Base-by-base conservation (phyloP, 2,329 filamentous ascomycete genomes). In the Pseudocercospora fuligena region DNA sequence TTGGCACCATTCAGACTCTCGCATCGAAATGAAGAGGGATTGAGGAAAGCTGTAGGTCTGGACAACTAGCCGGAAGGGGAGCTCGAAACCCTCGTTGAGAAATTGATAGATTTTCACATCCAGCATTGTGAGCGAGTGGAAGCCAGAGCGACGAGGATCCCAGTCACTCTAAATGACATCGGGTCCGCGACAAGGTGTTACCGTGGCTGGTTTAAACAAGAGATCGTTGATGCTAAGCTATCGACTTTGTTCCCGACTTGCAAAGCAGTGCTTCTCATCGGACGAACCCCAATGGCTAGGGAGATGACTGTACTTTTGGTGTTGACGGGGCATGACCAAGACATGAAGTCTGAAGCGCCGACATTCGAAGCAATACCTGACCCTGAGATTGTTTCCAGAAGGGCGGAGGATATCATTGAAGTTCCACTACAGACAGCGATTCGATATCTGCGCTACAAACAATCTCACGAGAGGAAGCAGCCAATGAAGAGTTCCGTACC, bases 281-380 rank as follows among this genome's bases (percentile, higher is more conserved):
- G 51, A 3, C 46, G 53, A 25, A 19, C 47, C 16, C 23, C 11
- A 11, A 58, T 64, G 54, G 14, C 36, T 16, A n/a, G 33, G 12
- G n/a, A n/a, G 16, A 12, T 11, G 36, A 4, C 29, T 7, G 61
- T 64, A n/a, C 54, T 64, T n/a, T 23, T 64, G 3, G 54, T 64
- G 1, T 33, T 64, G 7, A 64, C 61, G 4, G 53, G 61, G n/a
- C 61, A 59, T n/a, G 51, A 51, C 21, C 19, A 64, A 19, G 61
- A 59, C 19, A 46, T 64, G 40, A 51, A 12, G 21, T 58, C 61
- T 8, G 61, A 36, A 1, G 21, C 53, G n/a, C 51, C 54, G 8
- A 59, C 61, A 9, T 64, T 64, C 54, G 40, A 51, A 9, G 12
- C n/a, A n/a, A 59, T 64, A 8, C 33, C 53, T 16, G 21, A 21